Conservation (phyloP, 2,329 filamentous ascomycete species). For the Aspergillus brunneoviolaceus region DNA sequence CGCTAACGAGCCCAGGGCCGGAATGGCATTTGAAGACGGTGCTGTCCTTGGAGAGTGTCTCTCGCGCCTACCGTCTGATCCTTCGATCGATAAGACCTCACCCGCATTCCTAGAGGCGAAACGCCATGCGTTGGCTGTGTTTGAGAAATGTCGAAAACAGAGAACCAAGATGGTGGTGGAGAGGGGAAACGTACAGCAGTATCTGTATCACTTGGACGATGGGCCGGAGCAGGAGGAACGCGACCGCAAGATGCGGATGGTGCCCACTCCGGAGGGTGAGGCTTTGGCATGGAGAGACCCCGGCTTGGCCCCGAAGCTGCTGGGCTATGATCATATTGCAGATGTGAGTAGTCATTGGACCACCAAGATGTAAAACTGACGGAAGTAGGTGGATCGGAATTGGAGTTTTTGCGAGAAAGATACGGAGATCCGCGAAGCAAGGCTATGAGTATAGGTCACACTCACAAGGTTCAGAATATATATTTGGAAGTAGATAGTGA, state of each 20-base stretch:
- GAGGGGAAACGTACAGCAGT: slow-evolving; percentile 61
- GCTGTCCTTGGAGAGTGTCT: slow-evolving; percentile 59
- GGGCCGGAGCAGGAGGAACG: slow-evolving; percentile 57
- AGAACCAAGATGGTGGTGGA: slow-evolving; percentile 61
- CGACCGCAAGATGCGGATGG: slow-evolving; percentile 47
- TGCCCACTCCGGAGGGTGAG: slow-evolving; percentile 40
- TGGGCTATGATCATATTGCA: slow-evolving; percentile 43
- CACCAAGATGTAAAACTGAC: not conserved
- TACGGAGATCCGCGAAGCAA: not conserved
- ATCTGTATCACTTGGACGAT: slow-evolving; percentile 62
- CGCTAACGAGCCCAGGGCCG: slow-evolving; percentile 43
- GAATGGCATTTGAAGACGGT: slow-evolving; percentile 62
- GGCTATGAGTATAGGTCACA: not conserved
- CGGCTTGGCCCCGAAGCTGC: slow-evolving; percentile 37
- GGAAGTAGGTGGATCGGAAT: slow-evolving; percentile 1
- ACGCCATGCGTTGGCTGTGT: slow-evolving; percentile 41
- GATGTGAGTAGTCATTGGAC: slow-evolving; percentile 30
- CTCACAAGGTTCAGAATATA: too few species aligned
- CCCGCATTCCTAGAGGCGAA: slow-evolving; percentile 33
- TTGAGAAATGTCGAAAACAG: slow-evolving; percentile 58
- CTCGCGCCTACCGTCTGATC: slow-evolving; percentile 45
- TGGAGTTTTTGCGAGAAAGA: not conserved
- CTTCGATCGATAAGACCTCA: slow-evolving; percentile 24
- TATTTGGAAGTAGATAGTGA: too few species aligned
- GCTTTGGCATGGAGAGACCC: slow-evolving; percentile 47